Base-by-base conservation (phyloP, 495 filamentous ascomycete species). In the Penicillium paxilli region DNA sequence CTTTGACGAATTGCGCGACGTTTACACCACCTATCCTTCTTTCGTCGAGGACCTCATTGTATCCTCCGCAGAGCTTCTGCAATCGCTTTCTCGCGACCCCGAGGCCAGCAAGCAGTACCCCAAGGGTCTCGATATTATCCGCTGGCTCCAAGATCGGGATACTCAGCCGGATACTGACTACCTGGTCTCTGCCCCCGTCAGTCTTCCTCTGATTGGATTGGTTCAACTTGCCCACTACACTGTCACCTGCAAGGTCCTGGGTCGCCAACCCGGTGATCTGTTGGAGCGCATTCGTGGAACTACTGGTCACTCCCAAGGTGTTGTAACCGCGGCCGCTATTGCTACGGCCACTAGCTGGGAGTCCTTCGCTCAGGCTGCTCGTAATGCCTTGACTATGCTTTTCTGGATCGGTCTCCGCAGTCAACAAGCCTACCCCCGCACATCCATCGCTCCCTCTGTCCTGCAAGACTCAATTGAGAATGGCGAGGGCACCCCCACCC, bases 391-490 rank as follows among this genome's bases (percentile, higher is more conserved):
- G 51, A 95, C 87, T 6, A 88, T 95, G 53, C 87, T 99, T n/a
- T 99, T 99, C 78, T 99, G 94, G 95, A 98, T 99, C 58, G 95
- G 95, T 57, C 83, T 92, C n/a, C 89, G 95, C 58, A 96, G 93
- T 68, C 95, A 99, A 66, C 95, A 99, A 68, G 92, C 91, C 1
- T 99, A 96, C 64, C 95, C 95, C 41, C 85, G 86, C 47, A 98
- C 95, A 2, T 97, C 95, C 1, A 78, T 99, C 48, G 87, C 92
- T n/a, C 95, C 95, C 1, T 84, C 83, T 1, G 87, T 90, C 56
- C 81, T 97, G n/a, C 92, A 93, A 66, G 95, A 99, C 65, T 96
- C 94, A 0, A 80, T 91, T 51, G 92, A 96, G 63, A 86, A 92
- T 73, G 92, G 94, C 6, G 95, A 99, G 69, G 95, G 95, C 19